Conservation (phyloP, 176 grass and related monocot species). For the Avena atlantica region DNA sequence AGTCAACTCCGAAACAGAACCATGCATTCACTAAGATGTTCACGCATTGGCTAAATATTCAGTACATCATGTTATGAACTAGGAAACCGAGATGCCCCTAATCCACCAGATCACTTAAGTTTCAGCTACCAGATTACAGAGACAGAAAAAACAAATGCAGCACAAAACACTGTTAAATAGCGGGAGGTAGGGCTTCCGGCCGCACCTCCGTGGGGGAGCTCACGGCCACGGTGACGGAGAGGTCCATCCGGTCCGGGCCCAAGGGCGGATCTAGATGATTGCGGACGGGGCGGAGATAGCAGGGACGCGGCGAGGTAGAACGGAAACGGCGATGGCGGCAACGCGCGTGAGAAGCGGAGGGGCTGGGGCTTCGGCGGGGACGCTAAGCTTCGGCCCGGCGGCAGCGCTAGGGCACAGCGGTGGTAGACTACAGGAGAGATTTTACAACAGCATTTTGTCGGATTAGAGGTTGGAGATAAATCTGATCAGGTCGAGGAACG, state of each 20-base stretch:
- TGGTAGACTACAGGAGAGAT: background rate
- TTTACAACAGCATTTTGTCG: background rate
- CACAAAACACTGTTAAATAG: background rate
- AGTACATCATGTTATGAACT: background rate
- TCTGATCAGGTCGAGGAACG: background rate
- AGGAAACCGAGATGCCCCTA: background rate
- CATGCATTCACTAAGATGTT: background rate
- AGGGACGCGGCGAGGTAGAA: background rate
- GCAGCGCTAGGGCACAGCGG: slow-evolving; percentile 8
- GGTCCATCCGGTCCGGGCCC: slow-evolving; percentile 19
- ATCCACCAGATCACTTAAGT: background rate
- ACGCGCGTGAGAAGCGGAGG: background rate
- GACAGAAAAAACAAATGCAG: background rate
- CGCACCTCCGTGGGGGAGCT: slow-evolving; percentile 22
- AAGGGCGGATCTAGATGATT: slow-evolving; percentile 5
- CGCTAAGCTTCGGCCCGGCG: background rate
- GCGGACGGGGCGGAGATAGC: background rate
- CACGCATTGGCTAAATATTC: background rate
- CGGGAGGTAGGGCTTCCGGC: background rate
- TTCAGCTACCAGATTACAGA: background rate
- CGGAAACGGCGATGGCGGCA: background rate
- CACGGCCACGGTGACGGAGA: slow-evolving; percentile 20
- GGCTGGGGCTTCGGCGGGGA: background rate
- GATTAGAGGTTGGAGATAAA: background rate
- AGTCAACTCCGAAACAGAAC: background rate